Conservation (phyloP, 768 basidiomycete genomes). For the Trametes cubensis region DNA sequence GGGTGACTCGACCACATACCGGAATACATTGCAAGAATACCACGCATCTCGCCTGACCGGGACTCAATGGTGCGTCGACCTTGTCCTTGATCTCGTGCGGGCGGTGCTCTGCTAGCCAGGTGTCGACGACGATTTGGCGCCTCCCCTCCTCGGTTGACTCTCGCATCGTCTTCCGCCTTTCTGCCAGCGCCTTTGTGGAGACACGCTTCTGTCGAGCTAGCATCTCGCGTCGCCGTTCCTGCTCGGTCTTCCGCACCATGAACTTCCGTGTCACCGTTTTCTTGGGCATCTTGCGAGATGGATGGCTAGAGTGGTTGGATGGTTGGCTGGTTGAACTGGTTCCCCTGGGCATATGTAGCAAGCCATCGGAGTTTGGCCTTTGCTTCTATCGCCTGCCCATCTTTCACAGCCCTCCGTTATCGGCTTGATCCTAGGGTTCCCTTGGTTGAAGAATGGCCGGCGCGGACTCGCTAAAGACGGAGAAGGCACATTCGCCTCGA, state of each 20-base stretch:
- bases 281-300: background rate
- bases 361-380: background rate
- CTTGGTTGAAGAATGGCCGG: background rate
- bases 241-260: no score
- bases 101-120: slow-evolving; percentile 15
- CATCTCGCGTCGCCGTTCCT: background rate
- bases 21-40: slow-evolving; percentile 16
- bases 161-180: background rate
- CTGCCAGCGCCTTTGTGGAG: background rate
- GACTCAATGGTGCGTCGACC: background rate
- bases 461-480: background rate
- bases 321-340: background rate
- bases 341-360: background rate
- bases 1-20: slow-evolving; percentile 7
- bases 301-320: background rate
- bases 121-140: slow-evolving; percentile 8
- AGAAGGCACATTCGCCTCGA: slow-evolving; percentile 1
- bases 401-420: slow-evolving; percentile 13
- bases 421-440: slow-evolving; percentile 17
- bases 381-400: slow-evolving; percentile 17
- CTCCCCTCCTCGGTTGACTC: slow-evolving; percentile 1
- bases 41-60: slow-evolving; percentile 18
- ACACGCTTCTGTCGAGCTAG: background rate
- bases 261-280: background rate
- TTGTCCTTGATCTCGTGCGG: background rate